Percentiles rank a stretch among this genome's conserved stretches.
Conservation (phyloP, 768 basidiomycete species). For the Trametes elegans region DNA sequence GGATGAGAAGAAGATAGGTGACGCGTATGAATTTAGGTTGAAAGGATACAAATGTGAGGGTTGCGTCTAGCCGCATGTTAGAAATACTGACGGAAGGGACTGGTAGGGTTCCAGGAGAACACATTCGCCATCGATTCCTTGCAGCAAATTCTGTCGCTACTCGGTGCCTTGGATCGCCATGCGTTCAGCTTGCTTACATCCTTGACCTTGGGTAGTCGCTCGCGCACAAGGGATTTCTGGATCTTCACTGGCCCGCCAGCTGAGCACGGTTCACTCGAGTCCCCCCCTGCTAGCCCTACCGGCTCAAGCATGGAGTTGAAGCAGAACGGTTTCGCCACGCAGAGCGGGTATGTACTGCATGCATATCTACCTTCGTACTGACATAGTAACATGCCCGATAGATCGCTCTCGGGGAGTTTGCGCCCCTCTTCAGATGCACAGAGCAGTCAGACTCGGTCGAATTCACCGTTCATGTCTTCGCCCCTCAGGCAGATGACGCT, state of each 20-base stretch:
- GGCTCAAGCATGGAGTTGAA: slow-evolving; percentile 36
- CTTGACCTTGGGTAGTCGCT: slow-evolving; percentile 66
- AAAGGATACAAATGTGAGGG: slow-evolving; percentile 72
- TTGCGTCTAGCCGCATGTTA: slow-evolving; percentile 9
- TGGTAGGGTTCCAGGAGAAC: slow-evolving; percentile 74
- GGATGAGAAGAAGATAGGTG: slow-evolving; percentile 72
- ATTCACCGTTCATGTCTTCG: slow-evolving; percentile 17
- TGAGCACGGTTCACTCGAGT: slow-evolving; percentile 33
- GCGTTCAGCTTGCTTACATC: slow-evolving; percentile 69
- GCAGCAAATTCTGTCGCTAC: slow-evolving; percentile 63
- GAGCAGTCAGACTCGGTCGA: slow-evolving; percentile 8
- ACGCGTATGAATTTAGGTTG: slow-evolving; percentile 77
- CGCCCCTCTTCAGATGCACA: slow-evolving; percentile 3
- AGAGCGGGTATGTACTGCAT: slow-evolving; percentile 7
- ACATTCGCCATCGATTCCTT: slow-evolving; percentile 74
- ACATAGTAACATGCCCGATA: not conserved
- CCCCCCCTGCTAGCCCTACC: slow-evolving; percentile 33
- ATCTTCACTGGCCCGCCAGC: slow-evolving; percentile 56
- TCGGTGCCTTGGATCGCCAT: slow-evolving; percentile 64
- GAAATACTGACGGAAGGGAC: too few species aligned
- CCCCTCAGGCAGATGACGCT: slow-evolving; percentile 23
- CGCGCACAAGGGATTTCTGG: slow-evolving; percentile 76
- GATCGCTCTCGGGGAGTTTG: slow-evolving; percentile 2
- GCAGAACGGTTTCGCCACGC: slow-evolving; percentile 7
- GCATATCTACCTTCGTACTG: not conserved